Conservation (phyloP, 2,329 filamentous ascomycete genomes). For the Neospermospora avenae region DNA sequence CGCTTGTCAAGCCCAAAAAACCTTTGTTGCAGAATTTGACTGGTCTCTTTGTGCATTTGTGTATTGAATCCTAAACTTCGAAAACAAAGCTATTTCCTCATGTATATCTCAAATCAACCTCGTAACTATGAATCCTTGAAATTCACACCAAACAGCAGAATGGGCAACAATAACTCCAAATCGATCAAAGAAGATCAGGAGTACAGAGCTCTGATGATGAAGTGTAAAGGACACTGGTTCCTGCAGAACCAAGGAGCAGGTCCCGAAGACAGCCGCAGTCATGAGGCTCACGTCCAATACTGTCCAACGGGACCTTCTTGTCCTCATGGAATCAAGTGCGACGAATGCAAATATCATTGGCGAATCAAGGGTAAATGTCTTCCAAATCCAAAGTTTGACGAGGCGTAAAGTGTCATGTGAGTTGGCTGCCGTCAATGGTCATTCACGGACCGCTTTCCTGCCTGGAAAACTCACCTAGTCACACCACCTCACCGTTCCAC, state of each 20-base stretch:
- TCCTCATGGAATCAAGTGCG: not conserved
- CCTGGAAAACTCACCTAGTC: too few relatives aligned
- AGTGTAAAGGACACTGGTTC: not conserved
- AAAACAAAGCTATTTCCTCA: not conserved
- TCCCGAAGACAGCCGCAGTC: not conserved
- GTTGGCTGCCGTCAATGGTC: not conserved
- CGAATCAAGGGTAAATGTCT: not conserved
- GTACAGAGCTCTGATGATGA: not conserved
- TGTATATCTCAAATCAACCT: not conserved
- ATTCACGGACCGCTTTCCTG: too few relatives aligned
- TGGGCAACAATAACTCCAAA: not conserved
- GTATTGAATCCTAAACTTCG: too few relatives aligned
- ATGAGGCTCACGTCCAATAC: not conserved
- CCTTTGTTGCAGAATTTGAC: not conserved
- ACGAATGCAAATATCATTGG: not conserved
- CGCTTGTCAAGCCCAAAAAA: too few relatives aligned
- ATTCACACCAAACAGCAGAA: not conserved
- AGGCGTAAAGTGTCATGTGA: not conserved
- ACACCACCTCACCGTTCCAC: too few relatives aligned
- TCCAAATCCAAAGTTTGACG: not conserved
- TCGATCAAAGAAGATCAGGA: not conserved
- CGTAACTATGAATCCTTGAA: too few relatives aligned
- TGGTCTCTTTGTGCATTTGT: not conserved
- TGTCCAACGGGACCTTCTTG: not conserved
- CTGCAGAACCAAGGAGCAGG: not conserved